Evolutionary conservation across 2,329 filamentous ascomycete species (phyloP).

Genomic region (Nemania sp.): DNA sequence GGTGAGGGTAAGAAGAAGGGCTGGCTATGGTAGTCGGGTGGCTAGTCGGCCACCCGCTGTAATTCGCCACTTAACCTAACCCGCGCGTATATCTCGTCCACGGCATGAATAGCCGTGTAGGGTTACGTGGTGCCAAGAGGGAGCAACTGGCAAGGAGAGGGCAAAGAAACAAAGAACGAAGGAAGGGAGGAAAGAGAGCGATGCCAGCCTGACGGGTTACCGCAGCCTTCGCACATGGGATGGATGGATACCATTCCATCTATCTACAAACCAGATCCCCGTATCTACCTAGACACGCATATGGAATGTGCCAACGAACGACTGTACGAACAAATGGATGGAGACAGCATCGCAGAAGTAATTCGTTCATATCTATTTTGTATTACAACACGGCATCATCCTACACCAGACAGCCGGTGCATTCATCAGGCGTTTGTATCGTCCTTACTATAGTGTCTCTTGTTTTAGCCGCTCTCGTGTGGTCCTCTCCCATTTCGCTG

Average conservation of each 20-base stretch:
- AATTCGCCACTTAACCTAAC: neutral
- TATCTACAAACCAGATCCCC: neutral
- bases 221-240: no score
- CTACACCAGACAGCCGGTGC: constrained; percentile 25
- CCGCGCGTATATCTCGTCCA: neutral
- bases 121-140: neutral
- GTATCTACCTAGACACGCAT: neutral
- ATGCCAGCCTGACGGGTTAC: neutral
- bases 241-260: neutral
- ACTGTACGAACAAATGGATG: neutral
- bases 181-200: neutral
- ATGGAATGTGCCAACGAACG: neutral
- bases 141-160: neutral
- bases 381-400: constrained; percentile 30
- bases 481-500: neutral
- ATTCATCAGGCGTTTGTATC: constrained; percentile 31
- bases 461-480: neutral
- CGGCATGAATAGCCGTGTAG: neutral
- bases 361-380: constrained; percentile 2
- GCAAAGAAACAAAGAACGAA: no score
- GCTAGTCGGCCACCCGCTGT: neutral
- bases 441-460: neutral
- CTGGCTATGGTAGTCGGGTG: constrained; percentile 56
- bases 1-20: constrained; percentile 59
- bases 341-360: neutral